Evolutionary conservation across 208 protist species (phyloP), one percentile per base, ranked within the genome.

Genomic region (Leishmania turanica): DNA sequence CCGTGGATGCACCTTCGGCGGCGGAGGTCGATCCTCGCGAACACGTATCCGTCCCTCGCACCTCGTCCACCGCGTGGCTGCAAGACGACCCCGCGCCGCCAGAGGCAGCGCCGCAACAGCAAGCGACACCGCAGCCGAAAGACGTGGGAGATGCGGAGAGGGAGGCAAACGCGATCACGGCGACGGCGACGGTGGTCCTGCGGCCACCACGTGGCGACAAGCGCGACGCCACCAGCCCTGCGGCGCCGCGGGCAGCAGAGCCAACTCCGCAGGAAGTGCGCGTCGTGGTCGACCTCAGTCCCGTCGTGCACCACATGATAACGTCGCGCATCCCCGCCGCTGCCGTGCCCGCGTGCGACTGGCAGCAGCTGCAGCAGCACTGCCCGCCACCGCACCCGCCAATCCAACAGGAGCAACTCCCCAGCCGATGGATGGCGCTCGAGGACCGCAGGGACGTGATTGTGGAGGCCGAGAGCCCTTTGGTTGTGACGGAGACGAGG

Each of bases 361-460:
- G 24, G 13, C 71, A 31, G 31, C 69, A 65, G 49, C 34, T 37
- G 34, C 82, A 72, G 54, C 34, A 11, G 75, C 2, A 40, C 27
- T 27, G 45, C 27, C 45, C 69, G 45, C 64, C 56, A 24, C 56
- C 17, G 19, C 47, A 40, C n/a, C 62, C 80, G 34, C 75, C 78
- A 60, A 58, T 79, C 47, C 76, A 79, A 24, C 51, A 84, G 15
- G 77, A 83, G 34, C 68, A 84, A 47, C 70, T 73, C 11, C 75
- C 79, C 37, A 75, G 80, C 54, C 54, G 62, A n/a, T 53, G 77
- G 54, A 74, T 74, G 69, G 64, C 21, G 37, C 79, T 85, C 34
- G 88, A 91, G 68, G 83, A 88, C 40, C 74, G 82, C 11, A 77
- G 82, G 34, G 85, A 91, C 73, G 86, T 91, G 1, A 84, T 90